These are phyloP conservation scores for Cocos nucifera DNA, from an alignment of 176 grass and related monocot species.

Conservation along the genomic window DNA sequence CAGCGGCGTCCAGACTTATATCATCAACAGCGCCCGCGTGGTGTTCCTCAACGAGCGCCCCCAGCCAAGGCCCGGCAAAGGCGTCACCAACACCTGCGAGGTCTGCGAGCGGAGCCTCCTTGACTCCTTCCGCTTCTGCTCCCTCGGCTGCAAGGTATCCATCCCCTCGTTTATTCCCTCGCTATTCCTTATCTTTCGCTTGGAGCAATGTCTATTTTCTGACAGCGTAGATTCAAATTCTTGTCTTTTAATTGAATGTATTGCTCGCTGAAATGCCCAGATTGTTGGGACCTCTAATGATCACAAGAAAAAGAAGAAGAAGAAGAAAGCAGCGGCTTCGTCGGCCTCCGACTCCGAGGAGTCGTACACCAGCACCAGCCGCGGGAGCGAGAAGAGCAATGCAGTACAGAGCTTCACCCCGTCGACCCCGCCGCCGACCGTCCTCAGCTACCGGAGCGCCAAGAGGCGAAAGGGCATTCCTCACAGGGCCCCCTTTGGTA, in stretches of 20 bases:
- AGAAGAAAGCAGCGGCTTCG: neutral
- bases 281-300: too few relatives aligned
- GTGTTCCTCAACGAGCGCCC: slow-evolving; percentile 29
- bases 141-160: slow-evolving; percentile 28
- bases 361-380: neutral
- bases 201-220: too few relatives aligned
- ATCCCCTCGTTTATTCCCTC: too few relatives aligned
- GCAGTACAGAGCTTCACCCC: slow-evolving; percentile 44
- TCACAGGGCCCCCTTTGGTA: slow-evolving; percentile 68
- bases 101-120: slow-evolving; percentile 21
- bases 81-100: slow-evolving; percentile 11
- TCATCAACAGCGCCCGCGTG: slow-evolving; percentile 29
- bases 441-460: slow-evolving; percentile 19
- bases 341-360: slow-evolving; percentile 1
- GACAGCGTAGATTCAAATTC: too few relatives aligned
- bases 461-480: slow-evolving; percentile 94
- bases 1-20: slow-evolving; percentile 24
- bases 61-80: slow-evolving; percentile 21
- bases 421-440: slow-evolving; percentile 56
- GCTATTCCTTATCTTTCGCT: too few relatives aligned
- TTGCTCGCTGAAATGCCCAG: too few relatives aligned
- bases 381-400: neutral
- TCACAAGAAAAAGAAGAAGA: neutral
- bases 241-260: too few relatives aligned
- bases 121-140: slow-evolving; percentile 26